Evolutionary conservation across 2,329 filamentous ascomycete genomes (phyloP).

Genomic region (Colletotrichum sp.): DNA sequence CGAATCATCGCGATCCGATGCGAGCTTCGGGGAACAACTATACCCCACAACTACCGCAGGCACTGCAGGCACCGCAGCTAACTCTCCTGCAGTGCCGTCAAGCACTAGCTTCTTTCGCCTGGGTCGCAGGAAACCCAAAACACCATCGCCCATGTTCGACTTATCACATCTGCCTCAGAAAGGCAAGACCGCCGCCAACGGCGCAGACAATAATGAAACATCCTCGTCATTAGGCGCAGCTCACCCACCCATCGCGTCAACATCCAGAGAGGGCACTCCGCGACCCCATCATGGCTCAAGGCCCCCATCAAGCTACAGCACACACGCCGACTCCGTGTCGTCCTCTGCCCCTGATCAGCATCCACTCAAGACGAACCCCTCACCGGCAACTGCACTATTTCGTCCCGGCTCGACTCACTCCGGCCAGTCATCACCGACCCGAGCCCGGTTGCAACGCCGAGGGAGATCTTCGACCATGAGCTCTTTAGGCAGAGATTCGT

Average conservation of each 20-base stretch:
- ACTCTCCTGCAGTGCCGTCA: conserved; percentile 49
- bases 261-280: conserved; percentile 11
- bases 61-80: conserved; percentile 56
- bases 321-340: conserved; percentile 18
- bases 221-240: conserved; percentile 47
- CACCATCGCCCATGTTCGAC: conserved; percentile 80
- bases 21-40: conserved; percentile 74
- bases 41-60: conserved; percentile 66
- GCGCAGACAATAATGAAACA: conserved; percentile 34
- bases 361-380: conserved; percentile 39
- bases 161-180: conserved; percentile 84
- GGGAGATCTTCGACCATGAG: conserved; percentile 90
- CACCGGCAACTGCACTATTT: conserved; percentile 56
- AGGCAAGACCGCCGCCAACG: conserved; percentile 45
- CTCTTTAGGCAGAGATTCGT: conserved; percentile 76
- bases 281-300: conserved; percentile 6
- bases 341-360: conserved; percentile 35
- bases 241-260: background rate
- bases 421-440: conserved; percentile 72
- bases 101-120: conserved; percentile 82
- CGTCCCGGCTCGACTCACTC: conserved; percentile 53
- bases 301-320: conserved; percentile 20
- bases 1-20: conserved; percentile 90
- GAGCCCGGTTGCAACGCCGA: conserved; percentile 64
- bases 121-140: conserved; percentile 76